Evolutionary conservation across 306 rosid genomes (phyloP).

Genomic region (Hippophae rhamnoides): DNA sequence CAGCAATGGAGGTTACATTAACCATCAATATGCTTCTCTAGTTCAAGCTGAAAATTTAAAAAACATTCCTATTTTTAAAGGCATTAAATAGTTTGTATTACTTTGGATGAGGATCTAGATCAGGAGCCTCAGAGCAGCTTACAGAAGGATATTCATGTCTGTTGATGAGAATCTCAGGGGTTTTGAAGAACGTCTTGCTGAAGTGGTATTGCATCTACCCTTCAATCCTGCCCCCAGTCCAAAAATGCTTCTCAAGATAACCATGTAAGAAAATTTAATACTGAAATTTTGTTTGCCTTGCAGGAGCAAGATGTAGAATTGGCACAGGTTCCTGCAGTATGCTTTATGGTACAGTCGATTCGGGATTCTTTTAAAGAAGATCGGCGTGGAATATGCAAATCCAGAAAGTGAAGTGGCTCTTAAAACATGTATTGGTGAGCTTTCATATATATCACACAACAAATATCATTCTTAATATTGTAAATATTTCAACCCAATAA

Average conservation of each 20-base stretch:
- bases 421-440: conserved; percentile 25
- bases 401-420: conserved; percentile 47
- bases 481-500: too few species aligned
- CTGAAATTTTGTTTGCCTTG: conserved; percentile 19
- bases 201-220: conserved; percentile 48
- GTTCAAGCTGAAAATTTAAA: conserved; percentile 4
- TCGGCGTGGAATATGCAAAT: conserved; percentile 83
- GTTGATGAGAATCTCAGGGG: conserved; percentile 32
- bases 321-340: conserved; percentile 41
- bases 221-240: not conserved
- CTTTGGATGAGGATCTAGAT: conserved; percentile 41
- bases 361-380: conserved; percentile 45
- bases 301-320: conserved; percentile 62
- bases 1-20: conserved; percentile 44
- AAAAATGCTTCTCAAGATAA: not conserved
- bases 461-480: not conserved
- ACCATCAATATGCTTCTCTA: conserved; percentile 8
- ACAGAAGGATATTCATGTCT: conserved; percentile 71
- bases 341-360: conserved; percentile 56
- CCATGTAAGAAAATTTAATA: not conserved
- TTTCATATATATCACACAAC: not conserved
- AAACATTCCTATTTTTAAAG: not conserved
- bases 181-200: conserved; percentile 64
- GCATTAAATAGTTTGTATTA: conserved; percentile 14
- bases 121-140: conserved; percentile 59